Evolutionary conservation across 1,139 yeast genomes (phyloP), one percentile per base, ranked within the genome.

Genomic region (Eremothecium cymbalariae): DNA sequence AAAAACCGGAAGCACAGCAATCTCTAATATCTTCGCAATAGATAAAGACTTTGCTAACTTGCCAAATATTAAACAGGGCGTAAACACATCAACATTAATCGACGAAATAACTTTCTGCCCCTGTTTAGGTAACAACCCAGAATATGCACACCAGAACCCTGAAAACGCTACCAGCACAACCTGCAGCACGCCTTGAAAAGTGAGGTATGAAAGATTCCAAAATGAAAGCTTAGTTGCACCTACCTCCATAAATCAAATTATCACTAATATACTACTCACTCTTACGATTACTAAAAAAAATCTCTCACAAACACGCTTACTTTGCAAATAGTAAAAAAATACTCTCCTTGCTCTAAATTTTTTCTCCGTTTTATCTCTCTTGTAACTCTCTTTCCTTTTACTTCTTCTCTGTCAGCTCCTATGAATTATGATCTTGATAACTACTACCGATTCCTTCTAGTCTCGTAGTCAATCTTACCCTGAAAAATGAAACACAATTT

Each of bases 21-120:
- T 68, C 47, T 79, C 86, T 29, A 74, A 55, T 58, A 79, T 64
- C 53, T 77, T 79, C 42, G 72, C 66, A 43, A 79, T 55, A 4
- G 82, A 74, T 32, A 80, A 57, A 8, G 83, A 72, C 9, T 79
- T 74, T 3, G 86, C 88, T 45, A 80, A 63, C 56, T 79, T 79
- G 45, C 80, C 68, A 52, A 79, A 79, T 47, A 80, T 80, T 64
- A 80, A 68, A 43, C 84, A 79, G 8, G 90, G 90, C 9, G 90
- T 80, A 60, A 80, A 79, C 36, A 80, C 57, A 53, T 79, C 85
- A 24, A 80, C 86, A 51, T 79, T 80, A 26, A 80, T 61, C 34
- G 67, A 62, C 2, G 81, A 72, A 16, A 80, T 66, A 18, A 71
- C 67, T 50, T 77, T 78, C 45, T 78, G 83, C 18, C 75, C 81